Evolutionary conservation across 2,329 filamentous ascomycete genomes (phyloP).

Genomic region (Colletotrichum graminicola): DNA sequence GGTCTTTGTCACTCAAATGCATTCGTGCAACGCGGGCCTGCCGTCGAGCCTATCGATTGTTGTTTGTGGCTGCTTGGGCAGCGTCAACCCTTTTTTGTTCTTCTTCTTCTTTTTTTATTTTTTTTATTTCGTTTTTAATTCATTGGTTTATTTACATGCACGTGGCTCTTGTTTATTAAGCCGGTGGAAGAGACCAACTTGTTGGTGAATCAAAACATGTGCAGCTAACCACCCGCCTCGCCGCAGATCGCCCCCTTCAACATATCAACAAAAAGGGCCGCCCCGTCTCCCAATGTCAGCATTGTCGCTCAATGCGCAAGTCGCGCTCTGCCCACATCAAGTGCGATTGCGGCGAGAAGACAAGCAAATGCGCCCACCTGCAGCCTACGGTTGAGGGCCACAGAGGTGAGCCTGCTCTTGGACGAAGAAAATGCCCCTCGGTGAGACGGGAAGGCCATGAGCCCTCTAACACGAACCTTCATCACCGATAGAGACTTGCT

Average conservation of each 20-base stretch:
- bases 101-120: slow-evolving; percentile 8
- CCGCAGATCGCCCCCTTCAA: slow-evolving; percentile 85
- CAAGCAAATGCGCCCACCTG: slow-evolving; percentile 75
- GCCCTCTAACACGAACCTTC: slow-evolving; percentile 36
- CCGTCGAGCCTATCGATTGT: neutral
- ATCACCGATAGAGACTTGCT: slow-evolving; percentile 69
- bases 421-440: slow-evolving; percentile 41
- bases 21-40: neutral
- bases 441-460: slow-evolving; percentile 45
- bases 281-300: slow-evolving; percentile 96
- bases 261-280: slow-evolving; percentile 98
- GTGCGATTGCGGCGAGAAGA: slow-evolving; percentile 97
- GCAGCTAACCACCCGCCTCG: slow-evolving; percentile 44
- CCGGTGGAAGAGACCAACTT: neutral
- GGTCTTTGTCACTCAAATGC: slow-evolving; percentile 2
- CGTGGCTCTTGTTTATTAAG: neutral
- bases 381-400: slow-evolving; percentile 69
- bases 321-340: slow-evolving; percentile 94
- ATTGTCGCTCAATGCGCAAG: slow-evolving; percentile 97
- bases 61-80: neutral
- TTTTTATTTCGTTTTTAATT: slow-evolving; percentile 12
- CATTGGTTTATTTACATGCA: neutral
- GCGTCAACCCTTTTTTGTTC: neutral
- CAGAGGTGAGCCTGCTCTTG: slow-evolving; percentile 63
- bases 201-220: slow-evolving; percentile 23